phyloP scores from a whole-genome alignment of 495 filamentous ascomycete genomes.

The Podospora pseudoanserina region DNA sequence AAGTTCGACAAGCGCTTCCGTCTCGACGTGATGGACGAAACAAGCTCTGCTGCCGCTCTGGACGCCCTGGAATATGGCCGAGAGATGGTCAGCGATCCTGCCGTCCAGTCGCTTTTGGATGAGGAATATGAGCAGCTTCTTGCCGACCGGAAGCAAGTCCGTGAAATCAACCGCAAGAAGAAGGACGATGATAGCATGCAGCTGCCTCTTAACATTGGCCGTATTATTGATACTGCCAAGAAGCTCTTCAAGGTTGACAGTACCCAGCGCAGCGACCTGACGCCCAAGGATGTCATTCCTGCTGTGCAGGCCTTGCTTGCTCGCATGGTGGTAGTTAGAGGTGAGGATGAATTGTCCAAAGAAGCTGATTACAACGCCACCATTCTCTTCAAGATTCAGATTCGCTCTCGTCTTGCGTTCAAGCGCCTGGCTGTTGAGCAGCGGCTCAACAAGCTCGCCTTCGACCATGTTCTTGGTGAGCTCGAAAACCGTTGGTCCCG shows the following conservation, averaged over 20 bases:
- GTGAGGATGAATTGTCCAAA: slow-evolving; percentile 70
- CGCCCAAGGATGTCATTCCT: slow-evolving; percentile 84
- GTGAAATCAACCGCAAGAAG: slow-evolving; percentile 46
- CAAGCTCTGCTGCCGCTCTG: slow-evolving; percentile 53
- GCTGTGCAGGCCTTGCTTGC: slow-evolving; percentile 72
- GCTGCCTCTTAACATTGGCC: slow-evolving; percentile 83
- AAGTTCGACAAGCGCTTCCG: slow-evolving; percentile 76
- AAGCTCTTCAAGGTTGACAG: slow-evolving; percentile 88
- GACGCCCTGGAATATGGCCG: slow-evolving; percentile 80
- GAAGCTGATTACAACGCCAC: slow-evolving; percentile 90
- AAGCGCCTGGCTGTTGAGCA: slow-evolving; percentile 81
- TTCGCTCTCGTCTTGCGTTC: slow-evolving; percentile 87
- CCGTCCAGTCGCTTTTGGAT: slow-evolving; percentile 80
- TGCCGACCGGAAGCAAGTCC: slow-evolving; percentile 70
- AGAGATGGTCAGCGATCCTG: slow-evolving; percentile 81
- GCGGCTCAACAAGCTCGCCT: slow-evolving; percentile 83
- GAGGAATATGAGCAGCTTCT: slow-evolving; percentile 79
- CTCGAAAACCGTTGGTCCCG: slow-evolving; percentile 80
- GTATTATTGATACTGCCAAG: slow-evolving; percentile 85
- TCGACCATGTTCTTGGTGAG: slow-evolving; percentile 89
- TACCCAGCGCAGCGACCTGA: slow-evolving; percentile 77
- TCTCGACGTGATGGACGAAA: slow-evolving; percentile 88
- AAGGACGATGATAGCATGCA: slow-evolving; percentile 76
- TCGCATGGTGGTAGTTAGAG: slow-evolving; percentile 76
- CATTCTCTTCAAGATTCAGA: slow-evolving; percentile 81